A percentile compares a stretch with the other conserved stretches of the same genome.
Evolutionary conservation across 2,329 filamentous ascomycete genomes (phyloP).

Genomic region (Cytospora paraplurivora): DNA sequence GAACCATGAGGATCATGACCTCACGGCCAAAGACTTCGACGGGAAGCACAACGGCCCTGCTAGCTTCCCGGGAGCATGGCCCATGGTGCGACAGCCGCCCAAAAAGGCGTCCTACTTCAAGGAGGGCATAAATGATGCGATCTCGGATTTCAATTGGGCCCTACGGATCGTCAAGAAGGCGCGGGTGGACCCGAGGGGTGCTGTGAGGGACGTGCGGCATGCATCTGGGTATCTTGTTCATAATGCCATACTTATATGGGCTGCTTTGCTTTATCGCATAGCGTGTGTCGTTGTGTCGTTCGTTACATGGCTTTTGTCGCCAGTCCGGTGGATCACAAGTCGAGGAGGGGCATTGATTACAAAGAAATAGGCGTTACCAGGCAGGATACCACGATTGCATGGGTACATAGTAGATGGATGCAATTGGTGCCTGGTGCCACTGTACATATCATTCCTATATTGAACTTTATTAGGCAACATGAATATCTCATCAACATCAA

Average conservation of each 20-base stretch:
- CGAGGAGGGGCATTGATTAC: background rate
- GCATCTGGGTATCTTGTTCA: conserved; percentile 19
- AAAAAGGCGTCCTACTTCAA: conserved; percentile 34
- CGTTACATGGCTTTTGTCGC: conserved; percentile 11
- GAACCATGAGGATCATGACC: conserved; percentile 36
- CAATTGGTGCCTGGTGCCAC: background rate
- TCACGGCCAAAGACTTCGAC: conserved; percentile 35
- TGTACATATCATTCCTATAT: background rate
- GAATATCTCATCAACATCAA: too few species aligned
- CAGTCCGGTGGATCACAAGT: background rate
- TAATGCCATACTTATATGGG: conserved; percentile 11
- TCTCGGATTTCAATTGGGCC: conserved; percentile 28
- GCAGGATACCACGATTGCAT: background rate
- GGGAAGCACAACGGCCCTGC: conserved; percentile 33
- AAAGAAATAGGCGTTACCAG: background rate
- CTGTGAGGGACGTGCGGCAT: conserved; percentile 13
- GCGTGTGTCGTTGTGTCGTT: conserved; percentile 13
- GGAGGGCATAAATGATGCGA: conserved; percentile 30
- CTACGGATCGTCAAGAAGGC: conserved; percentile 16
- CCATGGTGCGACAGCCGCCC: conserved; percentile 34
- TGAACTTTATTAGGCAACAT: too few species aligned
- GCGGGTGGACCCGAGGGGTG: conserved; percentile 13
- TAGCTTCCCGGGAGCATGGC: conserved; percentile 35
- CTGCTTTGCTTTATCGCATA: conserved; percentile 21
- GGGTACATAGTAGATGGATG: background rate